Percentiles rank a stretch among this genome's conserved stretches.
Conservation (phyloP, 257 asterid genomes). For the Primulina eburnea region DNA sequence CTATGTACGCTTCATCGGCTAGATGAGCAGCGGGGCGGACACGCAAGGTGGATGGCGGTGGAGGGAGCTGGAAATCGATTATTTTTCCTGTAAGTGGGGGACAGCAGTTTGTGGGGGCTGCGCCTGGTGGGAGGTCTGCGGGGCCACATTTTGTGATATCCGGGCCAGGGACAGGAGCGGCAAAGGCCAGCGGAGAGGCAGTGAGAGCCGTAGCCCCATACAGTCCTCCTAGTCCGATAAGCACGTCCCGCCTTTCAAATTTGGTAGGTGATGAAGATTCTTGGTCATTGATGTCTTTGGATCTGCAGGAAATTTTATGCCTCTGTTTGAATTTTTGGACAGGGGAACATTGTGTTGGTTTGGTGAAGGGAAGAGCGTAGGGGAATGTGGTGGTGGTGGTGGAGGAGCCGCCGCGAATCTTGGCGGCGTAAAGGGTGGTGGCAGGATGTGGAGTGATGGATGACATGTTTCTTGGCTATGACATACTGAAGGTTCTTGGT, state of each 20-base stretch:
- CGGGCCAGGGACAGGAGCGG: slow-evolving; percentile 62
- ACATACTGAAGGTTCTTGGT: neutral
- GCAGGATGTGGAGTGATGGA: neutral
- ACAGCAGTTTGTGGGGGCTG: slow-evolving; percentile 63
- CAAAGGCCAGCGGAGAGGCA: slow-evolving; percentile 46
- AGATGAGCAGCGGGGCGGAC: slow-evolving; percentile 77
- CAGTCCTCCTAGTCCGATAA: slow-evolving; percentile 67
- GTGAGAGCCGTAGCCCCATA: slow-evolving; percentile 59
- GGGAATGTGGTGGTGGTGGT: slow-evolving; percentile 27
- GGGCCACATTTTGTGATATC: slow-evolving; percentile 79
- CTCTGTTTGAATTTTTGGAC: slow-evolving; percentile 21
- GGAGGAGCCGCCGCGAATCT: slow-evolving; percentile 10
- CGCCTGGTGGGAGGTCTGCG: slow-evolving; percentile 58
- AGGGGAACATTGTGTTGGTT: slow-evolving; percentile 26
- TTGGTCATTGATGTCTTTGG: slow-evolving; percentile 28
- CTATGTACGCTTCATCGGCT: slow-evolving; percentile 44
- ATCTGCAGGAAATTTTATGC: slow-evolving; percentile 46
- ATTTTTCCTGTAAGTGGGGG: slow-evolving; percentile 47
- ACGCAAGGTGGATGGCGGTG: slow-evolving; percentile 37
- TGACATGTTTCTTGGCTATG: neutral
- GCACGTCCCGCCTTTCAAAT: slow-evolving; percentile 52
- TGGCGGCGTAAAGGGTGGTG: neutral
- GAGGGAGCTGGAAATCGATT: slow-evolving; percentile 50
- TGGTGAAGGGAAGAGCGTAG: slow-evolving; percentile 22
- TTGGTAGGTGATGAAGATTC: slow-evolving; percentile 22